These are phyloP conservation scores for Eucalyptus erythrocorys DNA, from an alignment of 345 rosid genomes.

Conservation along the genomic window DNA sequence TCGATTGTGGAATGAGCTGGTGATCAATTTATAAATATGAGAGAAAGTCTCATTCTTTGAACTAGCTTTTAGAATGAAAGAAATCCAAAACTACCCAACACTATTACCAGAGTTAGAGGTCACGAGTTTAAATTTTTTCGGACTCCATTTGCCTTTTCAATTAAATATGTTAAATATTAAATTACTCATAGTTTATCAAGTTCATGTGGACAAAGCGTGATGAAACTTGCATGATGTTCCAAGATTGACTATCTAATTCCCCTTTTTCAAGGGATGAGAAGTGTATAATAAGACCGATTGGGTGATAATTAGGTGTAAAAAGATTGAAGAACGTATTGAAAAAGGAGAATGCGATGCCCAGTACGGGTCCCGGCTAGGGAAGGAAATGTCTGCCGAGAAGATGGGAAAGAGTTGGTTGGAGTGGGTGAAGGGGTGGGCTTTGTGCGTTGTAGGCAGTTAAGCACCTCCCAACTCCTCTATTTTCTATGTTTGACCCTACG, in stretches of 20 bases:
- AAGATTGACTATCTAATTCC: not conserved
- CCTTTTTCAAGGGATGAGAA: not conserved
- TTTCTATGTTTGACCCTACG: not conserved
- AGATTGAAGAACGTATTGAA: not conserved
- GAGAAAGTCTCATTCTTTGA: fast-evolving
- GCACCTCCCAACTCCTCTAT: conserved; percentile 7
- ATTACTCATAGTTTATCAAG: not conserved
- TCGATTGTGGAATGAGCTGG: no score
- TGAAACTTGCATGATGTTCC: not conserved
- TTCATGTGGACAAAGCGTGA: not conserved
- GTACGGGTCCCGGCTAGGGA: not conserved
- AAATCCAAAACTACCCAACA: no score
- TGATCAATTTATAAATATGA: no score
- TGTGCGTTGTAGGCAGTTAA: not conserved
- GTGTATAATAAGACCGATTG: not conserved
- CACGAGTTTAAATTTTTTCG: no score
- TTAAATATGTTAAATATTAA: no score
- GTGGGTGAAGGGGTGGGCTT: not conserved
- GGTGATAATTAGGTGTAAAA: not conserved
- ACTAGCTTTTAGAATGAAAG: no score
- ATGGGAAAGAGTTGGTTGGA: not conserved
- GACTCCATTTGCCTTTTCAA: no score
- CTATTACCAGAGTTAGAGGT: no score
- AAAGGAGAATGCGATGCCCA: not conserved
- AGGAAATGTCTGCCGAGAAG: not conserved